Conservation (phyloP, 2,329 filamentous ascomycete species). For the Sporothrix mexicana region DNA sequence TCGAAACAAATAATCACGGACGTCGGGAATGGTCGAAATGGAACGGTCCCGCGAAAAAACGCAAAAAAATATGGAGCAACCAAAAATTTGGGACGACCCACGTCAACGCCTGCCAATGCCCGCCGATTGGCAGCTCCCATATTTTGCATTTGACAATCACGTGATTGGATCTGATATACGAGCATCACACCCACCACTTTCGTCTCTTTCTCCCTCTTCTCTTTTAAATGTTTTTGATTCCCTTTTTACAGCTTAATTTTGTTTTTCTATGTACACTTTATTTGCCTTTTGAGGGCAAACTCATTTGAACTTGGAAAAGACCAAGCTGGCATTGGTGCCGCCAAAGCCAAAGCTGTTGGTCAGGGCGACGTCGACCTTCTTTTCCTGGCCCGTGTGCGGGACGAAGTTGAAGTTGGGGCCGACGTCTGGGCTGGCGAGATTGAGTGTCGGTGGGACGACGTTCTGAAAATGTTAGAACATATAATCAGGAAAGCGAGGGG, state of each 20-base stretch:
- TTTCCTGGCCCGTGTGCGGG: slow-evolving; percentile 71
- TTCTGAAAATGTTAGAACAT: slow-evolving; percentile 59
- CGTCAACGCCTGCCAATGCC: too few relatives aligned
- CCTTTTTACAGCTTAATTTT: neutral
- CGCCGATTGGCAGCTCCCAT: too few relatives aligned
- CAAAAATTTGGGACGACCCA: slow-evolving; percentile 24
- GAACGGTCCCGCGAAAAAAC: slow-evolving; percentile 20
- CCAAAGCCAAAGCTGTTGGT: slow-evolving; percentile 99
- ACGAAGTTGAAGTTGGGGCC: slow-evolving; percentile 86
- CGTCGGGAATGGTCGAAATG: slow-evolving; percentile 14
- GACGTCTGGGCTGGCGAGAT: slow-evolving; percentile 70
- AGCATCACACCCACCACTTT: neutral
- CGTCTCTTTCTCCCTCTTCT: neutral
- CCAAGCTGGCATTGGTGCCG: slow-evolving; percentile 90
- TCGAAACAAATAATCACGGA: neutral
- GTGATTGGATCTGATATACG: slow-evolving; percentile 5
- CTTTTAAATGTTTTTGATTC: neutral
- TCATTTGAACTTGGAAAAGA: slow-evolving; percentile 64
- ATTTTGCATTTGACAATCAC: slow-evolving; percentile 5
- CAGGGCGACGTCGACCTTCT: slow-evolving; percentile 73
- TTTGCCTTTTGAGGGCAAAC: neutral
- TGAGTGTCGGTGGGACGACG: slow-evolving; percentile 82
- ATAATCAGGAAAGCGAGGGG: neutral
- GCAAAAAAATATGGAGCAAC: slow-evolving; percentile 19
- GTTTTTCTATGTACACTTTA: neutral